Evolutionary conservation across 495 filamentous ascomycete genomes (phyloP).

Genomic region (Pseudoneurospora amorphoporcata): DNA sequence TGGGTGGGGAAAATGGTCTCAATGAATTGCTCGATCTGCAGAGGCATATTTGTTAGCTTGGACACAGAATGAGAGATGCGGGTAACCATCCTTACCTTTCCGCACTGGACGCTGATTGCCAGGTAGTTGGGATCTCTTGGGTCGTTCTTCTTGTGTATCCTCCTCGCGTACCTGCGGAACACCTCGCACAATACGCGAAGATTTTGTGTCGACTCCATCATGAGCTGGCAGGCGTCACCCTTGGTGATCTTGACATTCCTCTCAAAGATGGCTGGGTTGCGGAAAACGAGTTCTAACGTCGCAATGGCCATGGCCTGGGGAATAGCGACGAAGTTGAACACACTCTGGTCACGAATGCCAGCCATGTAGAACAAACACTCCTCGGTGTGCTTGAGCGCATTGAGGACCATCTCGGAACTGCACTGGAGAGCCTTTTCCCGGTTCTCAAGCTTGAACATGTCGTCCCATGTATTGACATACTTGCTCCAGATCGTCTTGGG

Average conservation of each 20-base stretch:
- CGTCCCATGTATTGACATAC: slow-evolving; percentile 78
- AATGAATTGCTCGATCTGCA: slow-evolving; percentile 92
- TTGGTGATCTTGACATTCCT: slow-evolving; percentile 93
- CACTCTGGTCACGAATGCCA: slow-evolving; percentile 87
- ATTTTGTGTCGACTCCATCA: slow-evolving; percentile 89
- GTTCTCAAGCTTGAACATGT: slow-evolving; percentile 77
- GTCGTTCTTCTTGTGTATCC: slow-evolving; percentile 90
- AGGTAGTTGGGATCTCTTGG: slow-evolving; percentile 90
- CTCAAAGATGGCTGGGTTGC: slow-evolving; percentile 80
- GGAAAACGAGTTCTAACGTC: slow-evolving; percentile 82
- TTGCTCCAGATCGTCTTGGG: slow-evolving; percentile 94
- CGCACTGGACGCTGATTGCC: slow-evolving; percentile 83
- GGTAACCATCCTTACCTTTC: slow-evolving; percentile 50
- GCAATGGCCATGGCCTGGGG: slow-evolving; percentile 99
- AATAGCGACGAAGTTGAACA: slow-evolving; percentile 99
- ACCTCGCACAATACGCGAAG: slow-evolving; percentile 65
- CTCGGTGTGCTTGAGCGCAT: slow-evolving; percentile 76
- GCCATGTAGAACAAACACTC: slow-evolving; percentile 97
- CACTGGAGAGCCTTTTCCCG: slow-evolving; percentile 73
- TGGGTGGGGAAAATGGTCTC: slow-evolving; percentile 81
- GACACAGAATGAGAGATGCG: not conserved
- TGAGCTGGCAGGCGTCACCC: slow-evolving; percentile 81
- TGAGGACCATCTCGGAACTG: slow-evolving; percentile 89
- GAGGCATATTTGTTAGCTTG: slow-evolving; percentile 1
- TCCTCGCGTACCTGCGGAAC: slow-evolving; percentile 64